These are phyloP conservation scores for Myriosclerotinia scirpicola DNA, from an alignment of 2,329 filamentous ascomycete species.

Conservation along the genomic window DNA sequence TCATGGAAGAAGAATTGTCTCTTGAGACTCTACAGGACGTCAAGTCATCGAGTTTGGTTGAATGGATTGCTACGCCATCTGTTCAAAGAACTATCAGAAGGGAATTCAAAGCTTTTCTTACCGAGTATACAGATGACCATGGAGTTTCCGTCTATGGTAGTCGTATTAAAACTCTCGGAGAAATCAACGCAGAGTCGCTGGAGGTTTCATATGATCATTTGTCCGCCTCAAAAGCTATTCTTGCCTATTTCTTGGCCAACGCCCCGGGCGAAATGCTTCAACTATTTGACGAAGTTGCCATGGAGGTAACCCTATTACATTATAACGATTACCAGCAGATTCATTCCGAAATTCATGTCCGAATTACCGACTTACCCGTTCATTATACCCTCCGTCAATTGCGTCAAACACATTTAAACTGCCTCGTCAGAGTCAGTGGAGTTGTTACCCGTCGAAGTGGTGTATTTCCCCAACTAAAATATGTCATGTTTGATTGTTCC, in stretches of 20 bases:
- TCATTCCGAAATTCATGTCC: constrained; percentile 95
- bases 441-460: constrained; percentile 93
- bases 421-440: constrained; percentile 87
- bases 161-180: constrained; percentile 91
- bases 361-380: constrained; percentile 90
- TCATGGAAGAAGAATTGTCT: constrained; percentile 93
- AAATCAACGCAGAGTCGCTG: constrained; percentile 92
- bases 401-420: constrained; percentile 94
- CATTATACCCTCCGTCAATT: constrained; percentile 94
- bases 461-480: constrained; percentile 96
- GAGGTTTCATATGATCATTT: constrained; percentile 96
- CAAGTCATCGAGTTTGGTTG: constrained; percentile 87
- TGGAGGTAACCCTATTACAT: constrained; percentile 93
- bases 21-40: constrained; percentile 89
- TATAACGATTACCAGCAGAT: constrained; percentile 98
- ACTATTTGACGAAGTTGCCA: constrained; percentile 93
- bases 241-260: constrained; percentile 95
- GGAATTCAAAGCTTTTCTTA: constrained; percentile 97
- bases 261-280: constrained; percentile 93
- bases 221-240: constrained; percentile 82
- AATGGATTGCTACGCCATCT: constrained; percentile 88
- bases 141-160: constrained; percentile 93
- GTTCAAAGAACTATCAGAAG: constrained; percentile 92
- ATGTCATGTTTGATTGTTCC: constrained; percentile 95
- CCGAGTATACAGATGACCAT: constrained; percentile 87